These are phyloP conservation scores for Xerocomus potaroensis DNA, from an alignment of 768 basidiomycete species.

Conservation along the genomic window DNA sequence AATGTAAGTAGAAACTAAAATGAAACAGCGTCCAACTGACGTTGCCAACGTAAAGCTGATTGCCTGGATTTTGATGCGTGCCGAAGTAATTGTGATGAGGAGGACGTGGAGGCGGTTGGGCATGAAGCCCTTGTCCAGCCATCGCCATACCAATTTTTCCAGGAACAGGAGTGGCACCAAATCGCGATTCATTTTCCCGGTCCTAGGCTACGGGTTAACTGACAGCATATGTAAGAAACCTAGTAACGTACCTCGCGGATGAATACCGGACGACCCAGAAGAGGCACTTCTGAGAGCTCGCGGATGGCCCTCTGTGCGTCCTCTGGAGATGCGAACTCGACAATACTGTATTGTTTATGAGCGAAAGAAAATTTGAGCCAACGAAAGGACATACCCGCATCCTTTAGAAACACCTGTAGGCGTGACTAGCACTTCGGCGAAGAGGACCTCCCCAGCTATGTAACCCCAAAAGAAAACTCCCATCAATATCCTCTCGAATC, in stretches of 20 bases:
- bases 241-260: constrained; percentile 76
- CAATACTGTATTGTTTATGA: constrained; percentile 60
- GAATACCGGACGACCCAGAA: constrained; percentile 94
- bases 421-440: constrained; percentile 98
- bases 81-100: constrained; percentile 73
- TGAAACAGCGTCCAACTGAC: constrained; percentile 39
- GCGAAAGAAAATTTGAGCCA: not conserved
- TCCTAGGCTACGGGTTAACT: constrained; percentile 49
- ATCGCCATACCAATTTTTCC: constrained; percentile 96
- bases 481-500: constrained; percentile 86
- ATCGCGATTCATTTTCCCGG: constrained; percentile 93
- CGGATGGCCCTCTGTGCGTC: constrained; percentile 87
- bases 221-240: not conserved
- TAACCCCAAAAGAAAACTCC: constrained; percentile 86
- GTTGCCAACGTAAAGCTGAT: constrained; percentile 91
- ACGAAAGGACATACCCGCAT: constrained; percentile 77
- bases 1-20: constrained; percentile 3
- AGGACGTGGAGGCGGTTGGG: constrained; percentile 78
- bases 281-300: constrained; percentile 81
- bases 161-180: constrained; percentile 91
- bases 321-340: constrained; percentile 88
- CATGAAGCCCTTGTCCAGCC: constrained; percentile 84
- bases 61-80: constrained; percentile 61
- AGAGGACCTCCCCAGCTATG: constrained; percentile 99
- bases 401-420: constrained; percentile 97